Evolutionary conservation across 2,329 filamentous ascomycete species (phyloP), one percentile per base, ranked within the genome.

Genomic region (Epichloe coenophiala): DNA sequence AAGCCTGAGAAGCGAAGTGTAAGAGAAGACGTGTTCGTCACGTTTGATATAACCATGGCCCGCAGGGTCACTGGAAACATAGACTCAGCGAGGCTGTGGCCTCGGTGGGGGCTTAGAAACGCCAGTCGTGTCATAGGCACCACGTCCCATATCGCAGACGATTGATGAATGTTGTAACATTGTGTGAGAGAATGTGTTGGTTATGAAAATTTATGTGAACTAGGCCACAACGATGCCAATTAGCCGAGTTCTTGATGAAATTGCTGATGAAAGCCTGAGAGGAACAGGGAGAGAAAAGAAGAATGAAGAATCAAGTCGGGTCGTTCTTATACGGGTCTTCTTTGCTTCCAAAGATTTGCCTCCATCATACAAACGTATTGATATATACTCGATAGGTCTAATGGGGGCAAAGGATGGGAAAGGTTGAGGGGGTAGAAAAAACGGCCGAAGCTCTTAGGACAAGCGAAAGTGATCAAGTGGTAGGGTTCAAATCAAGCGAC

Each of bases 81-180:
- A 39, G 2, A n/a, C 35, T 67, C 65, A 70, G 59, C 58, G 63
- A 50, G 66, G 67, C 60, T 68, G 66, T 48, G 68, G 68, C 47
- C 65, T 66, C 49, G 68, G 69, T 31, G 68, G 67, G 51, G 72
- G 73, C 64, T 75, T 75, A 52, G 67, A 64, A 23, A 74, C 64
- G 45, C 71, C 71, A 23, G 72, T 75, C 55, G 71, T 74, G 57
- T 76, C 73, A 59, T 76, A 76, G 56, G 71, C 73, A 52, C 73
- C 73, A 51, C 73, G 68, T 54, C 71, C 73, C 70, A 74, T 74
- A 61, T 75, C 72, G 63, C 57, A 61, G 47, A 61, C 60, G 54
- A 57, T 61, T 53, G 63, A 61, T 48, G 60, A 61, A 51, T 59
- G 55, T 54, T 63, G 58, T 55, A 67, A 55, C 69, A 72, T 72